These are phyloP conservation scores for Aspergillus sp. DNA, from an alignment of 2,329 filamentous ascomycete species.

Conservation along the genomic window DNA sequence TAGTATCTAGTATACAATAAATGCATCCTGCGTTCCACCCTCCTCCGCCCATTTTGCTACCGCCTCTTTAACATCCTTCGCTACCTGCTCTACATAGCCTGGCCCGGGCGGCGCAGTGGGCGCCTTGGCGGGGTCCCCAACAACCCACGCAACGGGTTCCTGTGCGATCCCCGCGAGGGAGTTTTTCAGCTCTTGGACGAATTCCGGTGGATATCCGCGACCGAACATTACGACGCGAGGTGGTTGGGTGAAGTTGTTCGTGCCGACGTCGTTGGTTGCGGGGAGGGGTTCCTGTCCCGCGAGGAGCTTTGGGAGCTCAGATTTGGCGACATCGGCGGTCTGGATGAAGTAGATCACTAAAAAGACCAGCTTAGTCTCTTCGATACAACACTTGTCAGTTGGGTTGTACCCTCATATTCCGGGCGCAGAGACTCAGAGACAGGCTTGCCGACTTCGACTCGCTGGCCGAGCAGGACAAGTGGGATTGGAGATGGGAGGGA, in stretches of 20 bases:
- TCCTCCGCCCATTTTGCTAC: background rate
- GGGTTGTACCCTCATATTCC: conserved; percentile 6
- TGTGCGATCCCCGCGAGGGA: conserved; percentile 4
- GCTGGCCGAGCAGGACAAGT: background rate
- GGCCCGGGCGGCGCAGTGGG: conserved; percentile 11
- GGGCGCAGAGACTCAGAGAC: conserved; percentile 1
- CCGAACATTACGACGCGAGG: conserved; percentile 35
- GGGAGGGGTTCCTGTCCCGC: conserved; percentile 28
- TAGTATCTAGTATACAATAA: background rate
- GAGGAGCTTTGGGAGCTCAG: conserved; percentile 30
- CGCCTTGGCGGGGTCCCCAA: conserved; percentile 18
- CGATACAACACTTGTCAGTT: background rate
- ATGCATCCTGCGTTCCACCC: background rate
- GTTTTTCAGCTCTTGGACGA: conserved; percentile 20
- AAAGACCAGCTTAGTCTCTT: background rate
- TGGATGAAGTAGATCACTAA: conserved; percentile 32
- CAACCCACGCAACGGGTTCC: conserved; percentile 22
- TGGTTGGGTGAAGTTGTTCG: conserved; percentile 30
- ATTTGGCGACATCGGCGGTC: conserved; percentile 20
- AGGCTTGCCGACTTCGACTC: background rate
- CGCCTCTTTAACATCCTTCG: background rate
- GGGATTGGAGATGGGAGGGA: background rate
- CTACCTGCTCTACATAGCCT: background rate
- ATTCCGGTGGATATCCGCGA: conserved; percentile 25
- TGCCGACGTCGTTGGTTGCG: conserved; percentile 29